Base-by-base conservation (phyloP, 352 stramenopile species). In the Phytophthora pisi region DNA sequence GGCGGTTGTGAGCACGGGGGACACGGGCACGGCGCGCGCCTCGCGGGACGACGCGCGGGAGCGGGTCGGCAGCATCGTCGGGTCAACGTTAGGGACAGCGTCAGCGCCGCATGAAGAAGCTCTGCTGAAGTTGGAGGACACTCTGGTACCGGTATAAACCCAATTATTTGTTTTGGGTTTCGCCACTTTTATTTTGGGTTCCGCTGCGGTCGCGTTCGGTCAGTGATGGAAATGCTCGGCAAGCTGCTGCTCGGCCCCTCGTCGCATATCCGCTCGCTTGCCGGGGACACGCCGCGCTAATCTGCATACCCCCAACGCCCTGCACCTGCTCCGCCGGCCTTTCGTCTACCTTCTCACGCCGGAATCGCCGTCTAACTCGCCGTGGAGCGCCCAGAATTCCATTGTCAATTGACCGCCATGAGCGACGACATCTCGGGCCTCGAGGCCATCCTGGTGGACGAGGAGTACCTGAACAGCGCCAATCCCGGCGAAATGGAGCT, bases 381-480 rank as follows among this genome's bases (percentile, higher is more conserved):
- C 2, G 4, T 50, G 38, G 23, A 56, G 23, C 45, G 1, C 31
- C 6, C 47, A 23, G 46, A 62, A 42, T 42, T 40, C 9, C 34
- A 40, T 11, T 40, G 9, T 40, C 9, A 13, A 40, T 26, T 26
- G 24, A 26, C 24, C 28, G 9, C n/a, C 2, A 78, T 78, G 71
- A 76, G 68, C 51, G 68, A 79, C 52, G 52, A 75, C 18, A 66
- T 64, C 4, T 49, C 60, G 2, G 61, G 57, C 16, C 28, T 71
- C 2, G 64, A 64, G 30, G 47, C 55, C 26, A 77, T 75, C 16
- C 42, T 80, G 16, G 72, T 77, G 45, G 68, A 77, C 36, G 72
- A 77, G 51, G 68, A 75, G n/a, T 70, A 77, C 47, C n/a, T 75
- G 16, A 43, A 50, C 30, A 62, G 46, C 24, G 60, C 67, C 36